Evolutionary conservation across 2,329 filamentous ascomycete genomes (phyloP).

Genomic region (Cercospora berteroae): DNA sequence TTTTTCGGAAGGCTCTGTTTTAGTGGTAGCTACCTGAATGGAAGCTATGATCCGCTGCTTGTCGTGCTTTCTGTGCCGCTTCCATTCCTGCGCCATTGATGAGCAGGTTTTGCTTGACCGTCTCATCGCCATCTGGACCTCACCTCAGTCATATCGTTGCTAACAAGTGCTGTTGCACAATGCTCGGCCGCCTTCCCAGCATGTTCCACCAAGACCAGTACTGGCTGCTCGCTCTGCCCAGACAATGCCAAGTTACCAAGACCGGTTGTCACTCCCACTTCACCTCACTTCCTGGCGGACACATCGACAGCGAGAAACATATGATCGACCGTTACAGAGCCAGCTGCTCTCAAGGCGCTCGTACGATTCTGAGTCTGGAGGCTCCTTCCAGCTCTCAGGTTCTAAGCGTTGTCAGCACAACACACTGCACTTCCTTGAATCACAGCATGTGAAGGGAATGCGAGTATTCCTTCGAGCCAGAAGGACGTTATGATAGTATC

Average conservation of each 20-base stretch:
- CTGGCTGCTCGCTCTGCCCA: neutral
- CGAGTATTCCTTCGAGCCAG: neutral
- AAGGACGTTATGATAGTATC: neutral
- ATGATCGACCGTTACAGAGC: neutral
- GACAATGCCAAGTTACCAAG: neutral
- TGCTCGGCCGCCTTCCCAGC: neutral
- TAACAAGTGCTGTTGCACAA: neutral
- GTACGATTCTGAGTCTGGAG: neutral
- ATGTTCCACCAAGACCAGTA: neutral
- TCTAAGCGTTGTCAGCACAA: neutral
- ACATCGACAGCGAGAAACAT: neutral
- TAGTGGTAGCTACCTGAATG: conserved; percentile 23
- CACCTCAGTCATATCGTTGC: neutral
- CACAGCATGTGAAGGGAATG: neutral
- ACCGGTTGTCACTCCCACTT: neutral
- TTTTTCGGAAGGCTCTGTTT: conserved; percentile 17
- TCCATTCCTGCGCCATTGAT: neutral
- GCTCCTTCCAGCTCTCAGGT: neutral
- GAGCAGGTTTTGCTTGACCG: neutral
- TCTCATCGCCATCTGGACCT: neutral
- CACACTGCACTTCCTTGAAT: neutral
- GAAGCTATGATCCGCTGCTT: conserved; percentile 22
- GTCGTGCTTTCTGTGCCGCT: neutral
- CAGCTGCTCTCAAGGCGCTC: neutral
- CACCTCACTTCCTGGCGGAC: neutral